A percentile compares a stretch with the other conserved stretches of the same genome.
Conservation (phyloP, 2,329 filamentous ascomycete species). For the Tolypocladium tundrense region DNA sequence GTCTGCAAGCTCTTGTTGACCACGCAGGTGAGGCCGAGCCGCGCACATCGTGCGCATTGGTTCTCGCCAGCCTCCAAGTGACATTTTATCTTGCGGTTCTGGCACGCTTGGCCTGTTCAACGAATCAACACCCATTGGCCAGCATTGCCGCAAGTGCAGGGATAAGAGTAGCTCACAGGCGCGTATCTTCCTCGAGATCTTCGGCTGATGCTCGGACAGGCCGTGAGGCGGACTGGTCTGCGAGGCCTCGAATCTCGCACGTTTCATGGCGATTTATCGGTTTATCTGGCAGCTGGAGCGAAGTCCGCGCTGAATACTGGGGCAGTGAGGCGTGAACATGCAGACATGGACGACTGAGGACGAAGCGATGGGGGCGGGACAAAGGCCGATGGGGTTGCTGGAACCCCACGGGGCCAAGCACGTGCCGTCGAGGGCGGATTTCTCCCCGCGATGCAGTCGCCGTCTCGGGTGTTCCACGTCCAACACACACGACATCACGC, state of each 20-base stretch:
- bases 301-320: constrained; percentile 14
- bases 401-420: neutral
- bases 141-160: neutral
- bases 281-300: neutral
- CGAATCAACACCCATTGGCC: neutral
- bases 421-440: neutral
- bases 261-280: constrained; percentile 10
- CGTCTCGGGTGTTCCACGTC: neutral
- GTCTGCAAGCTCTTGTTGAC: constrained; percentile 47
- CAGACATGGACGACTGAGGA: neutral
- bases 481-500: neutral
- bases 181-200: constrained; percentile 21
- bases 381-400: constrained; percentile 1
- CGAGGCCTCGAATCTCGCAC: constrained; percentile 9
- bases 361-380: constrained; percentile 2
- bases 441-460: neutral
- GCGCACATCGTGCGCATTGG: constrained; percentile 37
- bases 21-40: constrained; percentile 38
- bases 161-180: constrained; percentile 15
- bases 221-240: constrained; percentile 7
- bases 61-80: constrained; percentile 33
- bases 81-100: constrained; percentile 45
- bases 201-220: constrained; percentile 10
- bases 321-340: constrained; percentile 13
- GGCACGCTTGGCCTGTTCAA: constrained; percentile 30